phyloP scores from a whole-genome alignment of 2,329 filamentous ascomycete species.

The Diplodia intermedia region DNA sequence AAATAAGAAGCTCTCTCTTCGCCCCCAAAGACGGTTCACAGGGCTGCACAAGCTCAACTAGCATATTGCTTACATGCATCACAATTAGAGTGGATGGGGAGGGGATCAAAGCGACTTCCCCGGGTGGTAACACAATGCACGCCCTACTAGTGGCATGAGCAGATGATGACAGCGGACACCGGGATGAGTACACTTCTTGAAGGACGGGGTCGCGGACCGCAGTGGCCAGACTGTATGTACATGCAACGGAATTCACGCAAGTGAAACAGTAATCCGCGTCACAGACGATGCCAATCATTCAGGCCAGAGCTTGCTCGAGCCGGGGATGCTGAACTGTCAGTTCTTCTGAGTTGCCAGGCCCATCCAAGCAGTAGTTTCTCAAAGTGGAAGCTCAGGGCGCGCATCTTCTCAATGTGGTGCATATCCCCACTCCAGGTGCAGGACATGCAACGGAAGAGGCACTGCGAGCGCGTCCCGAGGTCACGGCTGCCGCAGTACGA shows the following conservation, averaged over 20 bases:
- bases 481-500: too few relatives aligned
- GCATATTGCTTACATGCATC: constrained; percentile 3
- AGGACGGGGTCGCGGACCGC: not conserved
- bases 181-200: not conserved
- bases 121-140: not conserved
- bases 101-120: not conserved
- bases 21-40: constrained; percentile 12
- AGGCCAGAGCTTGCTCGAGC: not conserved
- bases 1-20: not conserved
- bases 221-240: not conserved
- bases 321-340: not conserved
- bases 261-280: not conserved
- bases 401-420: not conserved
- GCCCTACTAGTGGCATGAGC: not conserved
- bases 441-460: not conserved
- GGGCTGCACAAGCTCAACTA: constrained; percentile 3
- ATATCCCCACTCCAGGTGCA: not conserved
- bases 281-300: not conserved
- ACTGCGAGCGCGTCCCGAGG: not conserved
- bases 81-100: not conserved
- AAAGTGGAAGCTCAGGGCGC: not conserved
- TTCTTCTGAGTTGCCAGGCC: not conserved
- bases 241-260: not conserved
- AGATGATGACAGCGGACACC: constrained; percentile 7
- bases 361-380: not conserved